Evolutionary conservation across 768 basidiomycete species (phyloP).

Genomic region (Amanita pallidorosea): DNA sequence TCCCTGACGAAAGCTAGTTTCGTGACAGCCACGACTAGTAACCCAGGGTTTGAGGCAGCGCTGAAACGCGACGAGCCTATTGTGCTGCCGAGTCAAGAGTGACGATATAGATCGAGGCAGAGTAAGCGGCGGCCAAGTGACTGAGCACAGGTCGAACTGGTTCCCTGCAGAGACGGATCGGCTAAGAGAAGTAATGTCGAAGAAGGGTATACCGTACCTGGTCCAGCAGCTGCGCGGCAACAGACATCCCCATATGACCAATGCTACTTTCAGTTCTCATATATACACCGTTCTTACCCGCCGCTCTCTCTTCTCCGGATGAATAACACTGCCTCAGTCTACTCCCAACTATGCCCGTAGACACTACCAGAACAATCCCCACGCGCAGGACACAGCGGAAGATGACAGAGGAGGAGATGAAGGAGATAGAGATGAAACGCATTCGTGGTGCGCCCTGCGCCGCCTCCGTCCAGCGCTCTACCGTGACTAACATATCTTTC

Average conservation of each 20-base stretch:
- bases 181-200: background rate
- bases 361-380: slow-evolving; percentile 26
- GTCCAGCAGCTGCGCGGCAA: background rate
- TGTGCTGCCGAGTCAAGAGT: background rate
- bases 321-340: background rate
- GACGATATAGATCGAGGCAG: background rate
- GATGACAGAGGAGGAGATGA: slow-evolving; percentile 38
- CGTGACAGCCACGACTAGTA: too few relatives aligned
- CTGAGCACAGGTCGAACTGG: background rate
- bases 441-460: slow-evolving; percentile 24
- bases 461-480: too few relatives aligned
- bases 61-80: background rate
- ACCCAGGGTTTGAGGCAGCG: background rate
- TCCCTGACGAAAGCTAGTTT: too few relatives aligned
- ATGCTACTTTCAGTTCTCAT: background rate
- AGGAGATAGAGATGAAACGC: slow-evolving; percentile 41
- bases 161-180: background rate
- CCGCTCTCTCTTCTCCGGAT: background rate
- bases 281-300: background rate
- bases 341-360: slow-evolving; percentile 28
- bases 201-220: slow-evolving; percentile 1
- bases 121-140: background rate
- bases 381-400: slow-evolving; percentile 29
- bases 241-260: background rate
- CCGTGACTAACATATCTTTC: background rate